Conservation (phyloP, 257 asterid genomes). For the Pogostemon cablin region DNA sequence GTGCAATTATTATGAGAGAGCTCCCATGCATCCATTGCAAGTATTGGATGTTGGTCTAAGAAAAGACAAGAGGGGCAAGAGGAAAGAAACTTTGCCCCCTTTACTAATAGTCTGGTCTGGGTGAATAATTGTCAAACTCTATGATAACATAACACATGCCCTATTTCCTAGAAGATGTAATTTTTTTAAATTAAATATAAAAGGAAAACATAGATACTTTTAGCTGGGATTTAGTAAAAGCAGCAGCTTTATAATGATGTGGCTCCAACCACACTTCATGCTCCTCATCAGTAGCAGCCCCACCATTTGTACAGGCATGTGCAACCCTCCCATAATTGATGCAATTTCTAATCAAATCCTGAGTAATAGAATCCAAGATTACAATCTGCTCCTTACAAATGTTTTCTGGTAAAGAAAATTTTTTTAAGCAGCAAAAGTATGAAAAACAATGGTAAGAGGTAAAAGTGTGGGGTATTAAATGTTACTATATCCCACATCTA, state of each 20-base stretch:
- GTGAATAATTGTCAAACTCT: constrained; percentile 24
- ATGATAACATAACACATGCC: background rate
- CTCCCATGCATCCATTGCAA: constrained; percentile 20
- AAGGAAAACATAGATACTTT: background rate
- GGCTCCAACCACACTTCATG: constrained; percentile 38
- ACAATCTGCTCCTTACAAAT: background rate
- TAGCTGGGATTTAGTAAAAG: constrained; percentile 25
- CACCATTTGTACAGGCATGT: constrained; percentile 34
- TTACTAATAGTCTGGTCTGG: background rate
- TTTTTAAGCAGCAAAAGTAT: constrained; percentile 11
- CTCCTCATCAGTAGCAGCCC: constrained; percentile 35
- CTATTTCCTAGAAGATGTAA: background rate
- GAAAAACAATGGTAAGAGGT: background rate
- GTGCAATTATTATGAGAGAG: constrained; percentile 1
- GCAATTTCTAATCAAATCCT: background rate
- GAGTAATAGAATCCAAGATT: background rate
- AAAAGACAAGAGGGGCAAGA: constrained; percentile 24
- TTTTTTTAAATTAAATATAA: background rate
- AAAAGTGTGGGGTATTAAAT: constrained; percentile 1
- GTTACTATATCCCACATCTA: too few species aligned
- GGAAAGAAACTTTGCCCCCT: constrained; percentile 26
- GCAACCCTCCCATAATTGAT: constrained; percentile 24
- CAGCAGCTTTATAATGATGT: constrained; percentile 29
- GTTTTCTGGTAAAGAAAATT: background rate
- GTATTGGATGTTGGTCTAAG: constrained; percentile 23